Base-by-base conservation (phyloP, 2,329 filamentous ascomycete genomes). In the Hymenoscyphus occultus region DNA sequence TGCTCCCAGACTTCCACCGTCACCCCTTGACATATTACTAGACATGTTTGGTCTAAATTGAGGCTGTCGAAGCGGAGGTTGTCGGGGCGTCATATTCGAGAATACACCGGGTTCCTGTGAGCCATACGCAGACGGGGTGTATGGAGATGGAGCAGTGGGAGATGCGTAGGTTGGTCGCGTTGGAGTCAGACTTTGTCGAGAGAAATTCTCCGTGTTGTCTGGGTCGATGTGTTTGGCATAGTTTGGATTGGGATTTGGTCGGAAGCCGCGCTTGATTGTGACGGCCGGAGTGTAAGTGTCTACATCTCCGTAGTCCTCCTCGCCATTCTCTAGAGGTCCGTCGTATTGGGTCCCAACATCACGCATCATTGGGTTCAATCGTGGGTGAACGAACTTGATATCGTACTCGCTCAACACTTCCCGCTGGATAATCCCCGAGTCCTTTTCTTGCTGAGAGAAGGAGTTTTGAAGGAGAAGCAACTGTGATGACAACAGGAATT, bases 331-430 rank as follows among this genome's bases (percentile, higher is more conserved):
- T 56, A 13, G 67, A 56, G 16, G 69, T 65, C 9, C 71, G 2
- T 86, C 86, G 65, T 90, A 89, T 76, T 98, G 94, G 0, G 90
- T 95, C 5, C 87, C 90, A 1, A 94, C 92, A 73, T 90, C 86
- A 69, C 88, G 82, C 69, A 96, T 91, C 5, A 90, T 82, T 7
- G 90, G 91, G 71, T 96, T 91, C n/a, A 96, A 85, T 12, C 89
- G 85, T 1, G 95, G 95, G 73, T 96, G 92, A 0, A 99, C 95
- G 74, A 90, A 97, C 79, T 99, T 99, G 71, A 87, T 91, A 75
- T 98, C 92, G 75, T 99, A 99, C 78, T 99, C 95, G 75, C 93
- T 89, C 78, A 98, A 83, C 5, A 98, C 94, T 77, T 98, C 91
- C 71, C 90, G 92, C 71, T 96, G 92, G 65, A 99, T 90, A 58